Conservation (phyloP, 768 basidiomycete genomes). For the Kwoniella bestiolae region DNA sequence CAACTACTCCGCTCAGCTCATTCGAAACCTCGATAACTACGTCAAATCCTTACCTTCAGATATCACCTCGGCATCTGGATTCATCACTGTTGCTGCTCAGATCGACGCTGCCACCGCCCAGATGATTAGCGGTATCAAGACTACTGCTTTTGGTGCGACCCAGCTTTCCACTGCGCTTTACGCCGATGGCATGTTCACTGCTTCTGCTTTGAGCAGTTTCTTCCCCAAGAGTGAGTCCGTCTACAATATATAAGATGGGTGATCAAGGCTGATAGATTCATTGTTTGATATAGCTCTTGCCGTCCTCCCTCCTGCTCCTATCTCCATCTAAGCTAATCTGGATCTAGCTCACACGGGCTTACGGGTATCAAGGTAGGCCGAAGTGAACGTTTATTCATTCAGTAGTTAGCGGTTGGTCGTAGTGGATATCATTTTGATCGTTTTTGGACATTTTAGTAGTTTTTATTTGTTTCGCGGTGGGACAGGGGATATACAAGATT, state of each 20-base stretch:
- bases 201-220: background rate
- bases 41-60: conserved; percentile 8
- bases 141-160: conserved; percentile 2
- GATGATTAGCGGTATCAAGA: conserved; percentile 21
- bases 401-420: too few species aligned
- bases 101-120: conserved; percentile 12
- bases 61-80: background rate
- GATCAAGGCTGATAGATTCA: background rate
- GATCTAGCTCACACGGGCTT: too few species aligned
- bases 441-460: background rate
- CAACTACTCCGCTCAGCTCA: conserved; percentile 13
- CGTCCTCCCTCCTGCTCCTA: conserved; percentile 11
- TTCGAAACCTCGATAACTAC: conserved; percentile 13
- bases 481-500: background rate
- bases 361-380: background rate
- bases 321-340: background rate
- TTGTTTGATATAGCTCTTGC: conserved; percentile 1
- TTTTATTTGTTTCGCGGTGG: background rate
- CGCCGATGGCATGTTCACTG: conserved; percentile 15
- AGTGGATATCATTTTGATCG: too few species aligned
- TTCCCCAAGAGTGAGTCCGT: conserved; percentile 23
- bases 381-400: too few species aligned
- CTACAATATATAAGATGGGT: background rate
- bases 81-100: conserved; percentile 19
- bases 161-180: conserved; percentile 18